These are phyloP conservation scores for Auriscalpium vulgare DNA, from an alignment of 768 basidiomycete species.

Conservation along the genomic window DNA sequence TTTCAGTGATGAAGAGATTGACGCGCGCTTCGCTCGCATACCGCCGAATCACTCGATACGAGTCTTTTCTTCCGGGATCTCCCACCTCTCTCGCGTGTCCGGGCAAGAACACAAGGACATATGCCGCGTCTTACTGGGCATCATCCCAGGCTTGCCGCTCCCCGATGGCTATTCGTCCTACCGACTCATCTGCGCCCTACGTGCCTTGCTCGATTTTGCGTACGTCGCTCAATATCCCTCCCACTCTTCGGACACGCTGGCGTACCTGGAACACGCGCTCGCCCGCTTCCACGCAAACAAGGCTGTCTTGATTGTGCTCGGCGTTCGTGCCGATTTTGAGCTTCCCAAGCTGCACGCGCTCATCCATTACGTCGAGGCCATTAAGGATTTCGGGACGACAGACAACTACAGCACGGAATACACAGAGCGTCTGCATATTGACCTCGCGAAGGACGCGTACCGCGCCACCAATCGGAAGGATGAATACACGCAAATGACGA, in stretches of 20 bases:
- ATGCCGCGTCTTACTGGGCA: too few species aligned
- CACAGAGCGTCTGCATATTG: too few species aligned
- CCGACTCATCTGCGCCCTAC: conserved; percentile 3
- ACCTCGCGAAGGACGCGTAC: too few species aligned
- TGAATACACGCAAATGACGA: conserved; percentile 20
- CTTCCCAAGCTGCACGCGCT: conserved; percentile 36
- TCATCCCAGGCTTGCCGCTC: conserved; percentile 20
- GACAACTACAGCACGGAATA: too few species aligned
- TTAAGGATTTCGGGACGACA: too few species aligned
- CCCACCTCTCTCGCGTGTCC: too few species aligned
- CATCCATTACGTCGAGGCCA: conserved; percentile 25
- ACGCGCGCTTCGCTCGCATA: not conserved
- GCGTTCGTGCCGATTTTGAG: conserved; percentile 28
- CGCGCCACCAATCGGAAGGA: conserved; percentile 27
- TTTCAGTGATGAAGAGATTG: conserved; percentile 6
- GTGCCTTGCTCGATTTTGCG: conserved; percentile 26
- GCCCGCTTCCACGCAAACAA: conserved; percentile 31
- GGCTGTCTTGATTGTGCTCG: conserved; percentile 26
- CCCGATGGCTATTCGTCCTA: conserved; percentile 2
- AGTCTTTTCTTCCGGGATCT: not conserved
- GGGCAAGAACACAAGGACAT: too few species aligned
- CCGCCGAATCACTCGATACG: conserved; percentile 10
- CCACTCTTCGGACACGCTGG: conserved; percentile 25
- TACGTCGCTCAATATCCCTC: conserved; percentile 28
- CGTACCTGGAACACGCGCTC: conserved; percentile 20